Evolutionary conservation across 1,139 yeast species (phyloP).

Genomic region (Candida gigantensis): DNA sequence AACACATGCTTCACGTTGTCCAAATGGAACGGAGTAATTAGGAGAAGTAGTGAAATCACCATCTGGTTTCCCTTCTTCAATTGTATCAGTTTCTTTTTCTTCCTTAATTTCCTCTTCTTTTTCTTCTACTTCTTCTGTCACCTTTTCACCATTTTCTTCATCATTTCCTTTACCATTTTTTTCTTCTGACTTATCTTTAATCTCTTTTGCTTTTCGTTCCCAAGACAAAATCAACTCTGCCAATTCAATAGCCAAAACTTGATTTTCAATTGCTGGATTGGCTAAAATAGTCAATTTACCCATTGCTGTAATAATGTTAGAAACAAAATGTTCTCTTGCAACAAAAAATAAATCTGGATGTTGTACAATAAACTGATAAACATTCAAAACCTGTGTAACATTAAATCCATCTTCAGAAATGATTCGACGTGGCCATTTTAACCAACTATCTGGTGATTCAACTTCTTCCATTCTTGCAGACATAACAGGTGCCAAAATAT

Average conservation of each 20-base stretch:
- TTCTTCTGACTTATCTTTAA: slow-evolving; percentile 19
- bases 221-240: slow-evolving; percentile 84
- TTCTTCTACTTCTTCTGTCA: too few relatives aligned
- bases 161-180: too few relatives aligned
- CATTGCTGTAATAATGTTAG: slow-evolving; percentile 92
- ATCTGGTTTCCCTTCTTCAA: slow-evolving; percentile 12
- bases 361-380: slow-evolving; percentile 85
- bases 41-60: slow-evolving; percentile 43
- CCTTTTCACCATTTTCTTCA: too few relatives aligned
- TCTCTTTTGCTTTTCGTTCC: slow-evolving; percentile 59
- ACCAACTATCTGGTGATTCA: slow-evolving; percentile 73
- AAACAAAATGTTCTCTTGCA: slow-evolving; percentile 85
- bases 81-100: slow-evolving; percentile 10
- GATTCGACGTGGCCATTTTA: slow-evolving; percentile 93
- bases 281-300: slow-evolving; percentile 84
- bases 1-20: slow-evolving; percentile 88
- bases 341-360: slow-evolving; percentile 83
- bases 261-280: slow-evolving; percentile 81
- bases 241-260: slow-evolving; percentile 80
- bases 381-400: slow-evolving; percentile 80
- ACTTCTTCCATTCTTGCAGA: slow-evolving; percentile 62
- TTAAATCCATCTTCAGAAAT: slow-evolving; percentile 87
- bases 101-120: slow-evolving; percentile 14
- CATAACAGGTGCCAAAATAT: slow-evolving; percentile 86
- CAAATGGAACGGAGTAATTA: slow-evolving; percentile 65